Base-by-base conservation (phyloP, 2,329 filamentous ascomycete genomes). In the Metarhizium album region DNA sequence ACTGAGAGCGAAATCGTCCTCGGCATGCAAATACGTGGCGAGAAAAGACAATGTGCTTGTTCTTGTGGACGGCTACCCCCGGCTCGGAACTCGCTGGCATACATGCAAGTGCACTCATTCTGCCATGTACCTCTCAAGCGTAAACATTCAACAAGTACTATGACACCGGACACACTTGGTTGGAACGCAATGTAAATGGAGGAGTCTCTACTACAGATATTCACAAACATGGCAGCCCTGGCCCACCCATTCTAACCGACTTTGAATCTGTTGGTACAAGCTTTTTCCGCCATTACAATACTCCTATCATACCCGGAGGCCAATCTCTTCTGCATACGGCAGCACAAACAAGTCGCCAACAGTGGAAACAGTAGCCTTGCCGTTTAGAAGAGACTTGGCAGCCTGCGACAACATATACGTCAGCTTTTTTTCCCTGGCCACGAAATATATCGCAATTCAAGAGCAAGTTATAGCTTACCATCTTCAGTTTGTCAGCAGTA, bases 321-420 rank as follows among this genome's bases (percentile, higher is more conserved):
- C 94, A 68, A 98, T 78, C 67, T 98, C 93, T 73, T 90, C 87
- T 59, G 90, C 93, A 67, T 85, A 98, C 52, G 93, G 93, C 66
- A 98, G 82, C 63, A 85, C 79, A 70, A 88, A 86, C 62, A 98
- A 79, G 68, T 98, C 93, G 69, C 93, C 93, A 56, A 97, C 90
- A 53, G 88, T 79, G 55, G 89, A 86, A 56, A 96, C 87, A 49
- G 88, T 85, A 48, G 91, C 90, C 79, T 90, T 97, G 70, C 82
- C 83, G 59, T 90, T 86, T 58, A 97, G 76, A 60, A 96, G 79
- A 65, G 84, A 76, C 78, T 95, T 94, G 64, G 90, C 90, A 64
- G 86, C 82, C 90, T 97, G 64, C 47, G 47, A 37, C 8, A 46
- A 35, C 5, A 22, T 16, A 18, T 1, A 31, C 40, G 33, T 52